Conservation (phyloP, 2,329 filamentous ascomycete species). For the Cytospora piceae region DNA sequence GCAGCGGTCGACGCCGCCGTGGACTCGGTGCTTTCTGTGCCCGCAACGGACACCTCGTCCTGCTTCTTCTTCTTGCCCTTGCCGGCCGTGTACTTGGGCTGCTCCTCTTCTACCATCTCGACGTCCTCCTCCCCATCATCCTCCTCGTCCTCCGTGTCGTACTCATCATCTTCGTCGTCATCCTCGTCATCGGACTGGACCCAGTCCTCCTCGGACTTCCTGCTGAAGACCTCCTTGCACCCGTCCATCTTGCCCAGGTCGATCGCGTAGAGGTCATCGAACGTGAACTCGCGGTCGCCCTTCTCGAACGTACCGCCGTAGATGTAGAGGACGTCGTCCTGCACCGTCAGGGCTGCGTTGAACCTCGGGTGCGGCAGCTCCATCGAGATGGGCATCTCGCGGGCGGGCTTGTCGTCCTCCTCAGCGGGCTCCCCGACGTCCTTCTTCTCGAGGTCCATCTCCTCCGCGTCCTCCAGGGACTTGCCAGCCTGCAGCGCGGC, state of each 20-base stretch:
- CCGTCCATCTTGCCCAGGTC: slow-evolving; percentile 95
- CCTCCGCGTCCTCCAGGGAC: slow-evolving; percentile 58
- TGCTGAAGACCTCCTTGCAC: slow-evolving; percentile 86
- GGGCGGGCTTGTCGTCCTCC: slow-evolving; percentile 60
- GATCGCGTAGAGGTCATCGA: slow-evolving; percentile 91
- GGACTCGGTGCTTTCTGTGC: slow-evolving; percentile 41
- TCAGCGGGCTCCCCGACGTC: slow-evolving; percentile 50
- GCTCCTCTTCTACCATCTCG: slow-evolving; percentile 52
- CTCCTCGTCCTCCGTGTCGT: slow-evolving; percentile 58
- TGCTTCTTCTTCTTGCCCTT: slow-evolving; percentile 58
- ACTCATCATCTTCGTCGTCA: slow-evolving; percentile 64
- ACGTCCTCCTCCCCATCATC: slow-evolving; percentile 54
- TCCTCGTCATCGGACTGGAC: slow-evolving; percentile 64
- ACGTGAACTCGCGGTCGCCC: slow-evolving; percentile 91
- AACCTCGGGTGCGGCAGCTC: slow-evolving; percentile 90
- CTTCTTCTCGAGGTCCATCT: slow-evolving; percentile 51
- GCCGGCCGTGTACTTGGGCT: slow-evolving; percentile 53
- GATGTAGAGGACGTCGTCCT: slow-evolving; percentile 90
- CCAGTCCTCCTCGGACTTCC: slow-evolving; percentile 82
- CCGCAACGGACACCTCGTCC: slow-evolving; percentile 47
- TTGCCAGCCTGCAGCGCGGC: slow-evolving; percentile 81
- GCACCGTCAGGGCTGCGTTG: slow-evolving; percentile 87
- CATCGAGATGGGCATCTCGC: slow-evolving; percentile 69
- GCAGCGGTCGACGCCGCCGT: slow-evolving; percentile 34
- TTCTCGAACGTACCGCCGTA: slow-evolving; percentile 96